phyloP scores from a whole-genome alignment of 1,284 basidiomycete species.

The Ustilago tritici region DNA sequence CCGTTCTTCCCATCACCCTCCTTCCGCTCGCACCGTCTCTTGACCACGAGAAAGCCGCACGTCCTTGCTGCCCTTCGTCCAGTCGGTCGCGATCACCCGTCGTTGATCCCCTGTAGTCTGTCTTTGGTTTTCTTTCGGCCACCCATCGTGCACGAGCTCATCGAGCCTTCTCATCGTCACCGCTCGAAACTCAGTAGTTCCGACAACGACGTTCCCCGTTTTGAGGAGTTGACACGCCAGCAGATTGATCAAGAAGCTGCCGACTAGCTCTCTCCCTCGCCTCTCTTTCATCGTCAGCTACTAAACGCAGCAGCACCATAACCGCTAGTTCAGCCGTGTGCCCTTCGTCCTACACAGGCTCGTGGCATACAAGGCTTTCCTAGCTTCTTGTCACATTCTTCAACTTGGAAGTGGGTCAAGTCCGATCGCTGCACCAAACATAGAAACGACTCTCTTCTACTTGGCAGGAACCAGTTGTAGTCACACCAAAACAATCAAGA shows the following conservation, averaged over 20 bases:
- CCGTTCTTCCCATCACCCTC: slow-evolving; percentile 2
- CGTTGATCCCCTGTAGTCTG: background rate
- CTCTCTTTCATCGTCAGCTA: background rate
- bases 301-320: background rate
- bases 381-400: no score
- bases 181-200: background rate
- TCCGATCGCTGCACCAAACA: background rate
- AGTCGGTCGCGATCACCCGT: background rate
- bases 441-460: background rate
- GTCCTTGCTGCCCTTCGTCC: background rate
- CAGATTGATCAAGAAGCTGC: no score
- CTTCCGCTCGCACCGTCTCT: background rate
- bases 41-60: background rate
- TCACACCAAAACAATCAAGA: slow-evolving; percentile 13
- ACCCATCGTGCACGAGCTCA: slow-evolving; percentile 20
- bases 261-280: background rate
- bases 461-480: background rate
- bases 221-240: background rate
- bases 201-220: background rate
- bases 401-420: no score
- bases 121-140: slow-evolving; percentile 8
- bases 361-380: no score
- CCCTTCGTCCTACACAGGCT: no score
- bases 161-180: background rate
- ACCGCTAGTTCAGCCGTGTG: background rate